Evolutionary conservation across 176 grass and related monocot genomes (phyloP), one percentile per base, ranked within the genome.

Genomic region (Areca catechu): DNA sequence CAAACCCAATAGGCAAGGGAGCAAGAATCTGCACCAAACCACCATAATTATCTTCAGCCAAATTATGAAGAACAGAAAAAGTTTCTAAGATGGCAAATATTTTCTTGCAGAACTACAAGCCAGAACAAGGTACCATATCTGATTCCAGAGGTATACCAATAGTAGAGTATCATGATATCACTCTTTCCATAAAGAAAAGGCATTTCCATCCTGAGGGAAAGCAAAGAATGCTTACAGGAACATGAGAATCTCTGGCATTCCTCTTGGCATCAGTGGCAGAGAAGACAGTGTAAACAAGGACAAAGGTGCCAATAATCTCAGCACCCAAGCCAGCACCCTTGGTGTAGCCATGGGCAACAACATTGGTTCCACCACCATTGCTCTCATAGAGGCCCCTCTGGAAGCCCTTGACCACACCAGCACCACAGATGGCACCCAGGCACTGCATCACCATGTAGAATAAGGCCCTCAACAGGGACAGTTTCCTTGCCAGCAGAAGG

Each of bases 401-500:
- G 85, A 95, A 89, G 15, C 90, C 90, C 79, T 95, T 95, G 21
- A 95, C 82, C 0, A 95, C 82, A 57, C 85, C 85, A 55, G 85
- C 85, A 57, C 90, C 89, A 24, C 89, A 95, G 53, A 95, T 88
- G 63, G 89, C 89, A 3, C 89, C 89, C 15, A 95, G 72, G 64
- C 89, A 95, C 63, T 95, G 89, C 89, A 95, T 95, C 15, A 95
- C 23, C 3, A 95, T 95, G 77, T 95, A 95, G 79, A 89, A 89
- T 63, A 89, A 3, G 61, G 90, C 90, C 76, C 90, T 75, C 0
- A 80, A 85, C 21, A 95, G 66, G 60, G 89, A 95, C 20, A 95
- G 68, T 59, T 95, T 95, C 80, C 89, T 80, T 49, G 89, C 89
- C 71, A 95, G 55, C 77, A 95, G 84, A 27, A 95, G 71, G 19